Conservation (phyloP, 352 stramenopile species). For the Elongisporangium senticosum region DNA sequence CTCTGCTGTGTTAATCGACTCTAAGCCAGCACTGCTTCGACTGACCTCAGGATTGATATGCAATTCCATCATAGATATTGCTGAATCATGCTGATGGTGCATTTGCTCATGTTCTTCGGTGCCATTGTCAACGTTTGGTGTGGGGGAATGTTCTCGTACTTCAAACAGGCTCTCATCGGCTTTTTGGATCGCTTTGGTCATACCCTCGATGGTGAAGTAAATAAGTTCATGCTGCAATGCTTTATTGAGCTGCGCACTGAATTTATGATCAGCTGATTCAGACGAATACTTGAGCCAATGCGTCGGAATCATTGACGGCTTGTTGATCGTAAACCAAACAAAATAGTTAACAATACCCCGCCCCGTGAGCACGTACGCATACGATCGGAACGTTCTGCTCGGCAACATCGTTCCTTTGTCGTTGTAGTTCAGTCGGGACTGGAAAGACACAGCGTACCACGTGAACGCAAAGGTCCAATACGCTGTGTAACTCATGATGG, state of each 20-base stretch:
- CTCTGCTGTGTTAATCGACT: too few relatives aligned
- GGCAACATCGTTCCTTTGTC: conserved; percentile 27
- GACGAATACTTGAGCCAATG: conserved; percentile 74
- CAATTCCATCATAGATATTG: too few relatives aligned
- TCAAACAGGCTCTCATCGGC: conserved; percentile 58
- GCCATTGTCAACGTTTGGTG: conserved; percentile 17
- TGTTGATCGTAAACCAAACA: conserved; percentile 86
- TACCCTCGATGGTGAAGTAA: conserved; percentile 87
- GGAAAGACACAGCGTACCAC: conserved; percentile 77
- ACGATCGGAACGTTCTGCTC: conserved; percentile 57
- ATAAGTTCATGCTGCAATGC: conserved; percentile 85
- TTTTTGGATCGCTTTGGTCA: conserved; percentile 69
- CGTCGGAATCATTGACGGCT: conserved; percentile 35
- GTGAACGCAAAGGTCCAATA: conserved; percentile 82
- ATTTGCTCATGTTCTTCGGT: background rate
- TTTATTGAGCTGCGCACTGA: conserved; percentile 83
- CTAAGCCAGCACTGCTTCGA: too few relatives aligned
- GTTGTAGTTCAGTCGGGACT: conserved; percentile 40
- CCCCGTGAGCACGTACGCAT: conserved; percentile 59
- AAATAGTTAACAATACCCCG: conserved; percentile 74
- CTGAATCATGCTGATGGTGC: too few relatives aligned
- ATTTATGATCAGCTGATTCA: conserved; percentile 78
- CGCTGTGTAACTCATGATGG: conserved; percentile 75
- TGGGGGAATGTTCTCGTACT: conserved; percentile 38
- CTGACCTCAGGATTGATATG: too few relatives aligned